Base-by-base conservation (phyloP, 768 basidiomycete species). In the Wakefieldia striispora region DNA sequence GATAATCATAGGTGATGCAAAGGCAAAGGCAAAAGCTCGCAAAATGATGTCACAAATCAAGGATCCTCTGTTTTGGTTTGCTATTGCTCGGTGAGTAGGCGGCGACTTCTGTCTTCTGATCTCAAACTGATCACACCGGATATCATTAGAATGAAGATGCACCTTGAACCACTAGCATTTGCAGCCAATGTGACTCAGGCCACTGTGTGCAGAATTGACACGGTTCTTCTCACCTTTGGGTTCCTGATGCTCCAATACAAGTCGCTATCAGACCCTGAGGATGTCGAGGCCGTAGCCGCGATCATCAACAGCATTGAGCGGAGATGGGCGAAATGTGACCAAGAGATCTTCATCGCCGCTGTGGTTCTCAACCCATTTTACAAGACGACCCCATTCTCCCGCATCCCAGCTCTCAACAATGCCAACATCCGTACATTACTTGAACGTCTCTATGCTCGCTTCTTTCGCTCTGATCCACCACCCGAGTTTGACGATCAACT, bases 171-270 rank as follows among this genome's bases (percentile, higher is more conserved):
- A 24, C 24, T 24, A 24, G 24, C 24, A 7, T 24, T 24, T 24
- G 24, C 24, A 7, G 24, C 24, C 24, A 24, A 24, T 24, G 24
- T 24, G 24, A 24, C 24, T 24, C 24, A 24, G 24, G 24, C 24
- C 24, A 24, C 24, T 24, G 24, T 24, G 24, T 24, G 24, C 24
- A 24, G 24, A 24, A 24, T 24, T 24, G 24, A 24, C 41, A 66
- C 68, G 27, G 53, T 72, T 17, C 57, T 65, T 2, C 44, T 71
- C 6, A 62, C 62, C 21, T 70, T 71, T 49, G 71, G 66, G 2
- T 56, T 52, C 24, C 51, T 70, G 11, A 13, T 56, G 21, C 34
- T 45, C 5, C 20, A 52, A 43, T 45, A 19, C 27, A 42, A 24
- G 24, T 24, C 24, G 7, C 7, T 24, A 24, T 24, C 7, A 7